Percentiles rank a stretch among this genome's conserved stretches.
Conservation (phyloP, 148 eudicot species). For the Nyssa sinensis region DNA sequence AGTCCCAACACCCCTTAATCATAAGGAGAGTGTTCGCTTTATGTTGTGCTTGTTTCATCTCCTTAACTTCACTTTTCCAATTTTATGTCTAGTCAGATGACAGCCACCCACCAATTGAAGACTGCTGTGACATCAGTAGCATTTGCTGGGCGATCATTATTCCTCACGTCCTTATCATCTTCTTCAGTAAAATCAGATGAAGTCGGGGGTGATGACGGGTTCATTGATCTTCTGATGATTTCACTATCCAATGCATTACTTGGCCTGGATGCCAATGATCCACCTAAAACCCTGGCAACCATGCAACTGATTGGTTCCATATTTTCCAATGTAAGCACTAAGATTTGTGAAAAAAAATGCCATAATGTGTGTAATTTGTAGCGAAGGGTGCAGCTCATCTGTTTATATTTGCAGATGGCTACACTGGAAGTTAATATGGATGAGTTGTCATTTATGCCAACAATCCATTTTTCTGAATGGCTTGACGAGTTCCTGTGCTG, state of each 20-base stretch:
- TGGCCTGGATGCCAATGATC: conserved; percentile 99
- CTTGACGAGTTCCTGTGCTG: conserved; percentile 98
- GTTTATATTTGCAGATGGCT: conserved; percentile 60
- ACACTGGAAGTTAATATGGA: conserved; percentile 62
- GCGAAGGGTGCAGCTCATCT: conserved; percentile 18
- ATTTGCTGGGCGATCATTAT: conserved; percentile 73
- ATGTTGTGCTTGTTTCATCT: conserved; percentile 9
- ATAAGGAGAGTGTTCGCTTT: neutral
- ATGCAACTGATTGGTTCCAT: conserved; percentile 96
- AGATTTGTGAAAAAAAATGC: conserved; percentile 6
- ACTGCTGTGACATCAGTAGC: conserved; percentile 91
- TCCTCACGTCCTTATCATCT: conserved; percentile 55
- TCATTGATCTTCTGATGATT: conserved; percentile 71
- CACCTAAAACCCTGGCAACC: conserved; percentile 96
- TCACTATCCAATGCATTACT: conserved; percentile 88
- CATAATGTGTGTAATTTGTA: neutral
- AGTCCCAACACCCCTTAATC: neutral
- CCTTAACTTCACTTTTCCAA: conserved; percentile 4
- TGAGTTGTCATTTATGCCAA: conserved; percentile 43
- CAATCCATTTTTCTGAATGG: conserved; percentile 88
- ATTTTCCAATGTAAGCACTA: conserved; percentile 78
- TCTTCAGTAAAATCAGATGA: conserved; percentile 38
- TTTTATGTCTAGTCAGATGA: conserved; percentile 74
- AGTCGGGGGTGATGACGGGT: conserved; percentile 42
- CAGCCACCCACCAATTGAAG: conserved; percentile 98